Evolutionary conservation across 75 land plant species (phyloP), one percentile per base, ranked within the genome.

Genomic region (Pinus taeda): DNA sequence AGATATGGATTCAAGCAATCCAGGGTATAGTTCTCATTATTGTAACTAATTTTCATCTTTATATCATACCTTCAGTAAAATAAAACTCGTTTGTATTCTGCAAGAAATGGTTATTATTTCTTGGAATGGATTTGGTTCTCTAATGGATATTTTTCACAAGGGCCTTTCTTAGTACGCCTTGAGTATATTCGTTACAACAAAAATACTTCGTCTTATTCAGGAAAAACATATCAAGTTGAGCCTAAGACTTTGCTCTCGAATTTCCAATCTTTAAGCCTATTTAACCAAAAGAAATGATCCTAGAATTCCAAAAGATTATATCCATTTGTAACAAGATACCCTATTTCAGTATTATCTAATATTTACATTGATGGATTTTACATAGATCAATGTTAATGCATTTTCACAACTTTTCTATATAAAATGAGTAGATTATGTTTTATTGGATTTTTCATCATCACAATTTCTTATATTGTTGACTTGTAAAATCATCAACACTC

Each of bases 111-210:
- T 88, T 8, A 93, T 94, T 63, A 61, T 93, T 76, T 88, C 98
- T 7, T 95, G 96, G 98, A 84, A 78, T 82, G 87, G 79, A 33
- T 69, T 64, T 9, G 74, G 74, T 36, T 61, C 90, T 60, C 81
- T 76, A 11, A 59, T 55, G 65, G 82, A 91, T 77, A 87, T 88
- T 42, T 83, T 93, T 53, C 78, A 75, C 57, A 77, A 77, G 26
- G 74, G 90, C 57, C 67, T 84, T 57, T 42, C 93, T 24, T 83
- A 86, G 78, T 12, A 74, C 53, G 64, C 93, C 22, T 89, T 88
- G 17, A 95, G 94, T 64, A 93, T 97, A 67, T 97, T 95, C 81
- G 90, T 95, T 65, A 93, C 99, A 74, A 96, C 99, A 67, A 87
- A 96, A 55, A 66, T 89, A 57, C 86, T 97, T 15, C 92, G 99